A percentile compares a stretch with the other conserved stretches of the same genome.
phyloP scores from a whole-genome alignment of 176 grass and related monocot genomes.

The Eleusine coracana region DNA sequence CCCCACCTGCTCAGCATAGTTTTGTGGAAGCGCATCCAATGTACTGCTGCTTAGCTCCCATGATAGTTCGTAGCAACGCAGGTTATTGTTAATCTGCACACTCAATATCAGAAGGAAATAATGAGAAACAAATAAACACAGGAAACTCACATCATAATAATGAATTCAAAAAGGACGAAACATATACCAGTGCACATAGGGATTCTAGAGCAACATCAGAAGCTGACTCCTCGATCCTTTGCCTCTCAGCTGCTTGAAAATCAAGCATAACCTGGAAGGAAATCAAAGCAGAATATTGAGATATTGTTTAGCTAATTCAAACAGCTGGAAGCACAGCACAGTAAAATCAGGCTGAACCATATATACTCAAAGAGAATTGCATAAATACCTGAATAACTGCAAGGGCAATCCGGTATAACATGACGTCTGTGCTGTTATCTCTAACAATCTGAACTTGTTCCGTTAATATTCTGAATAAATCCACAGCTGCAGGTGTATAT shows the following conservation, averaged over 20 bases:
- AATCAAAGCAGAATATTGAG: slow-evolving; percentile 37
- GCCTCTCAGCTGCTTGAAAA: slow-evolving; percentile 98
- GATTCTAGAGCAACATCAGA: slow-evolving; percentile 86
- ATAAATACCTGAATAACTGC: slow-evolving; percentile 88
- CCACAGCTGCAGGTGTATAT: slow-evolving; percentile 94
- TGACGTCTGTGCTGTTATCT: slow-evolving; percentile 97
- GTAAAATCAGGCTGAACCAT: slow-evolving; percentile 27
- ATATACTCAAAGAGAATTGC: slow-evolving; percentile 31
- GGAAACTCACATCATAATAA: slow-evolving; percentile 7
- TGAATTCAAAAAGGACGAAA: slow-evolving; percentile 19
- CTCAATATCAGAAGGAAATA: slow-evolving; percentile 43
- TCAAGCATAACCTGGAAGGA: slow-evolving; percentile 92
- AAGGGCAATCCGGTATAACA: slow-evolving; percentile 96
- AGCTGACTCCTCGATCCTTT: slow-evolving; percentile 88
- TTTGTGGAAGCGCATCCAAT: slow-evolving; percentile 87
- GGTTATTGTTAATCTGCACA: slow-evolving; percentile 94
- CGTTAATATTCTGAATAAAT: slow-evolving; percentile 96
- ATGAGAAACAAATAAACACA: slow-evolving; percentile 33
- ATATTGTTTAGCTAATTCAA: slow-evolving; percentile 20
- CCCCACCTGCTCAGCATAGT: slow-evolving; percentile 94
- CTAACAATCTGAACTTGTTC: slow-evolving; percentile 98
- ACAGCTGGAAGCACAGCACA: slow-evolving; percentile 9
- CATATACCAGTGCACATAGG: slow-evolving; percentile 84
- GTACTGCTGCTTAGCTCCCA: slow-evolving; percentile 88
- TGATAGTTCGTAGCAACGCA: slow-evolving; percentile 88